Evolutionary conservation across 306 rosid genomes (phyloP).

Genomic region (Quercus dentata): DNA sequence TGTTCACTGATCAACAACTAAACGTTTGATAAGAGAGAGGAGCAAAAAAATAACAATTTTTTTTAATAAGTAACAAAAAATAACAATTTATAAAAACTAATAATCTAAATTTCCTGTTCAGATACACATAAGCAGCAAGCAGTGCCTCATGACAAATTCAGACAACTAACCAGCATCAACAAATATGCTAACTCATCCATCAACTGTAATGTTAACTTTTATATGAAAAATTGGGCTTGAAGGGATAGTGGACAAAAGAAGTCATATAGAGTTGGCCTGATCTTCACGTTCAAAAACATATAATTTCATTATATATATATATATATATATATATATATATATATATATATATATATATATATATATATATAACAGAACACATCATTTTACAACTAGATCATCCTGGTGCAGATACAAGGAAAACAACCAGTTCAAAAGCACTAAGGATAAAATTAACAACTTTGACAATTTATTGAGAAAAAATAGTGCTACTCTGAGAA

Average conservation of each 20-base stretch:
- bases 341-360: no score
- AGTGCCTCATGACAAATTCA: not conserved
- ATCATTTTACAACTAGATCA: not conserved
- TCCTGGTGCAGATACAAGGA: conserved; percentile 1
- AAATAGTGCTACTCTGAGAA: not conserved
- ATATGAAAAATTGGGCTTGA: not conserved
- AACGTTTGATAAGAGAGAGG: conserved; percentile 32
- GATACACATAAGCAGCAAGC: conserved; percentile 7
- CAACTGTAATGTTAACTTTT: not conserved
- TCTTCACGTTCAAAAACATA: not conserved
- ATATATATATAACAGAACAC: no score
- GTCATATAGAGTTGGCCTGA: not conserved
- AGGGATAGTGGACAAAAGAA: not conserved
- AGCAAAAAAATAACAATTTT: conserved; percentile 13
- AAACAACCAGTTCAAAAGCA: not conserved
- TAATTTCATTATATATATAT: not conserved
- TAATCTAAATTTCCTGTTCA: not conserved
- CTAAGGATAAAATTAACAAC: not conserved
- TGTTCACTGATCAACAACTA: no score
- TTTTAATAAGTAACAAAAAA: not conserved
- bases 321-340: no score
- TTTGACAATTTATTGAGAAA: not conserved
- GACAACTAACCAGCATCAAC: not conserved
- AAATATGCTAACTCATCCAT: not conserved
- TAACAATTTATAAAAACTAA: conserved; percentile 8